Evolutionary conservation across 192 early-diverging fungal species (phyloP), one percentile per base, ranked within the genome.

Genomic region (Coemansia reversa): DNA sequence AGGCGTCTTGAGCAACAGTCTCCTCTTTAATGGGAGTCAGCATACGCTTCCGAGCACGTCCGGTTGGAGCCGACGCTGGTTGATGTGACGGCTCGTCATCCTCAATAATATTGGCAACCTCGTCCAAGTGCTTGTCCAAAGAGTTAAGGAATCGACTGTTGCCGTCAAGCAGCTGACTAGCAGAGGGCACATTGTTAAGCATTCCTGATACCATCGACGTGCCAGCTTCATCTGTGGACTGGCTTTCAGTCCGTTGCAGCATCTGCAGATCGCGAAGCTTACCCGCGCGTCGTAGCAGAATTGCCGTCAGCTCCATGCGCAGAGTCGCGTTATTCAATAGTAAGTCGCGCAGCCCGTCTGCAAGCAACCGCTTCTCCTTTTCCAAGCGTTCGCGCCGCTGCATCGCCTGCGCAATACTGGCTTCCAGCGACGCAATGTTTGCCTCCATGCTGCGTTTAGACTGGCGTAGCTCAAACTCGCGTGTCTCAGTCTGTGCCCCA

Each of bases 1-100:
- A 35, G 7, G 48, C 18, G 2, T 16, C 7, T 55, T 35, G 59
- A 16, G 55, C 52, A 51, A 22, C 60, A 30, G 60, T 54, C 47
- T 74, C 76, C 49, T 79, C 76, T 14, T 47, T 56, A 57, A 79
- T 79, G n/a, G 76, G 76, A 48, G 76, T 74, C 50, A 79, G 55
- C 19, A 67, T 29, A 60, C 69, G 69, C 60, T 53, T 62, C 35
- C 53, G 28, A 18, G 58, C 20, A 30, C 67, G 74, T 4, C 56
- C 29, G 2, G 9, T 51, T 18, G 27, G 32, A 0, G 33, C 57
- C 59, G 55, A 8, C 39, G 50, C 29, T 33, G 62, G 39, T 30
- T 30, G 28, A 25, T 30, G 28, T 22, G 59, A 28, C 47, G 35
- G 54, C 25, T 18, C 35, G 25, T 73, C 71, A 29, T 65, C 68